phyloP scores from a whole-genome alignment of 495 filamentous ascomycete genomes.

The Pyronema omphalodes region DNA sequence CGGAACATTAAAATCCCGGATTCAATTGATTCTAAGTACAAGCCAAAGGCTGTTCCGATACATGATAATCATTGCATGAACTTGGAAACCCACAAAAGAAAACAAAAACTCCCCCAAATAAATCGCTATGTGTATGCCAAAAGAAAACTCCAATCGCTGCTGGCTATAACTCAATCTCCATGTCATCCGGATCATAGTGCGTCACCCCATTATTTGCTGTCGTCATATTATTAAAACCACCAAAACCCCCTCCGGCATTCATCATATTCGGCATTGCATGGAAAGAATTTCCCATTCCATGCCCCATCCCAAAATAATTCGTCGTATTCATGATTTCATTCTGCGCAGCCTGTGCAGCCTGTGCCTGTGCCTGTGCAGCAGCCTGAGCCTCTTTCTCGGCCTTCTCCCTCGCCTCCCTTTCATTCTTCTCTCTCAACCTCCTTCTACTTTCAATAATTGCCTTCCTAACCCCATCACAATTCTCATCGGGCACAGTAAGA shows the following conservation, averaged over 20 bases:
- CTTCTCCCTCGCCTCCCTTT: background rate
- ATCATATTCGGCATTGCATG: slow-evolving; percentile 5
- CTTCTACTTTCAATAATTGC: slow-evolving; percentile 69
- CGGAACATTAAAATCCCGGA: too few relatives aligned
- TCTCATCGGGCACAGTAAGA: slow-evolving; percentile 52
- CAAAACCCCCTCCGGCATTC: background rate
- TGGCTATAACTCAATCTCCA: slow-evolving; percentile 42
- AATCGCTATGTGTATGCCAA: too few relatives aligned
- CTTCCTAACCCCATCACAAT: slow-evolving; percentile 62
- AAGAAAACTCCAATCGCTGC: background rate
- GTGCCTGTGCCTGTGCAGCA: background rate
- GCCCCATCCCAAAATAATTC: slow-evolving; percentile 5
- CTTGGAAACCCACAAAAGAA: too few relatives aligned
- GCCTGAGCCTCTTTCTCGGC: background rate
- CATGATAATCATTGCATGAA: too few relatives aligned
- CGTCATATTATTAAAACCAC: background rate
- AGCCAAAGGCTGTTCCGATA: too few relatives aligned
- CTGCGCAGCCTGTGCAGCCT: background rate
- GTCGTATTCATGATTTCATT: background rate
- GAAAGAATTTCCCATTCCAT: slow-evolving; percentile 3
- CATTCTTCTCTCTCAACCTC: slow-evolving; percentile 36
- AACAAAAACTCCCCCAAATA: too few relatives aligned
- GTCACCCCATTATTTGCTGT: background rate
- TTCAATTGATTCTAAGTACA: too few relatives aligned
- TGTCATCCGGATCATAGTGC: slow-evolving; percentile 42